phyloP scores from a whole-genome alignment of 148 eudicot species.

The Vaccinium corymbosum region DNA sequence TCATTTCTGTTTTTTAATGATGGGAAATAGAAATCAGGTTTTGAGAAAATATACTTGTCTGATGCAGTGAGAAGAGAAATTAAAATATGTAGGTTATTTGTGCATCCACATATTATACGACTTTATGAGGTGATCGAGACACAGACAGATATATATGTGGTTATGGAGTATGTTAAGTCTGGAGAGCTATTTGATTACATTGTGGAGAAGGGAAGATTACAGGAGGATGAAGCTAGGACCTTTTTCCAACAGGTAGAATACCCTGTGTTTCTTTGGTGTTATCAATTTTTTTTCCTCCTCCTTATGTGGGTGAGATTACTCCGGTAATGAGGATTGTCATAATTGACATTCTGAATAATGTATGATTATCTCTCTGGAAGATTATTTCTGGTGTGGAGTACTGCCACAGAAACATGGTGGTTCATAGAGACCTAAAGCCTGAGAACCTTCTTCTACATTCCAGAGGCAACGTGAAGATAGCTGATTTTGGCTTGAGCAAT shows the following conservation, averaged over 20 bases:
- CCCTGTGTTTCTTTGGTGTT: neutral
- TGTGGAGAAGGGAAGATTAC: slow-evolving; percentile 41
- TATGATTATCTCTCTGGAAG: slow-evolving; percentile 18
- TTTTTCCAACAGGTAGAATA: slow-evolving; percentile 38
- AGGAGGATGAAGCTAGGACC: slow-evolving; percentile 38
- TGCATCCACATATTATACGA: slow-evolving; percentile 43
- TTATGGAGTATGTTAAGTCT: slow-evolving; percentile 41
- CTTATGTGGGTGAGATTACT: neutral
- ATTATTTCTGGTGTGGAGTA: slow-evolving; percentile 44
- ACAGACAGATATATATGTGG: slow-evolving; percentile 36
- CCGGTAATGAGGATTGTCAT: neutral
- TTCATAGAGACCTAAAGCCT: slow-evolving; percentile 46
- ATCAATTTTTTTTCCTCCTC: neutral
- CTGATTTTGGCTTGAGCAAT: slow-evolving; percentile 44
- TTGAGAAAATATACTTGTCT: neutral
- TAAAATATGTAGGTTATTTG: slow-evolving; percentile 37
- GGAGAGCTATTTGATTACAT: slow-evolving; percentile 46
- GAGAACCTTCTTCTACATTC: slow-evolving; percentile 43
- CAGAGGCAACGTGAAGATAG: slow-evolving; percentile 36
- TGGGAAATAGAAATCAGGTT: neutral
- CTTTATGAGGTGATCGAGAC: slow-evolving; percentile 47
- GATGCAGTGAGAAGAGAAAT: slow-evolving; percentile 46
- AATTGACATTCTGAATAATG: neutral
- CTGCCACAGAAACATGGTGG: slow-evolving; percentile 44
- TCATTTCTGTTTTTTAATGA: neutral